Evolutionary conservation across 495 filamentous ascomycete species (phyloP).

Genomic region (Daldinia vernicosa): DNA sequence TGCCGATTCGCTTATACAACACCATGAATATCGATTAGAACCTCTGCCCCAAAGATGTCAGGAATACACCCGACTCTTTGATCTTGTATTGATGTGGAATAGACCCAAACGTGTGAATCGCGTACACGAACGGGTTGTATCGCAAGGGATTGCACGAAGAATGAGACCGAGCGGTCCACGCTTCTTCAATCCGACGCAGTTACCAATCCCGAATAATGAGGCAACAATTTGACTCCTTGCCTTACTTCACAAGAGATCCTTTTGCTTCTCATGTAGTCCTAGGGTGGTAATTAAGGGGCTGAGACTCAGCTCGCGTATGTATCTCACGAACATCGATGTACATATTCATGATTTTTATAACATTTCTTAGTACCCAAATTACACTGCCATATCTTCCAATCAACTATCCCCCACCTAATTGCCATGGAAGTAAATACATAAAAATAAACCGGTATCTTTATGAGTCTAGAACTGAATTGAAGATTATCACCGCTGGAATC

Average conservation of each 20-base stretch:
- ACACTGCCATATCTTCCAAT: neutral
- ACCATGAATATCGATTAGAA: neutral
- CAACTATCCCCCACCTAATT: neutral
- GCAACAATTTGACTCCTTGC: neutral
- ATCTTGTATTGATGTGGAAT: slow-evolving; percentile 7
- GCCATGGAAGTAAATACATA: neutral
- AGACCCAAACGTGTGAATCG: slow-evolving; percentile 12
- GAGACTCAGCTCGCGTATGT: neutral
- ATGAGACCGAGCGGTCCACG: slow-evolving; percentile 4
- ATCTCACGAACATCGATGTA: neutral
- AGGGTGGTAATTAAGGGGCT: neutral
- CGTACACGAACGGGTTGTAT: neutral
- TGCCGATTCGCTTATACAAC: neutral
- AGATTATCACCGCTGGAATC: neutral
- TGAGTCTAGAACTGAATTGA: neutral
- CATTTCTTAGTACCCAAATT: neutral
- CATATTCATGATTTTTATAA: neutral
- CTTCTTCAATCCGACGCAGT: neutral
- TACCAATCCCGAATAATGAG: slow-evolving; percentile 18
- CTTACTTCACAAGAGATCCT: too few species aligned
- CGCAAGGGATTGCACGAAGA: slow-evolving; percentile 1
- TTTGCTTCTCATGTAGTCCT: too few species aligned
- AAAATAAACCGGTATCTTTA: neutral
- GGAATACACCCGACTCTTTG: neutral
- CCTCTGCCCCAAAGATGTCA: neutral